phyloP scores from a whole-genome alignment of 306 rosid species.

The Cicer cuneatum region DNA sequence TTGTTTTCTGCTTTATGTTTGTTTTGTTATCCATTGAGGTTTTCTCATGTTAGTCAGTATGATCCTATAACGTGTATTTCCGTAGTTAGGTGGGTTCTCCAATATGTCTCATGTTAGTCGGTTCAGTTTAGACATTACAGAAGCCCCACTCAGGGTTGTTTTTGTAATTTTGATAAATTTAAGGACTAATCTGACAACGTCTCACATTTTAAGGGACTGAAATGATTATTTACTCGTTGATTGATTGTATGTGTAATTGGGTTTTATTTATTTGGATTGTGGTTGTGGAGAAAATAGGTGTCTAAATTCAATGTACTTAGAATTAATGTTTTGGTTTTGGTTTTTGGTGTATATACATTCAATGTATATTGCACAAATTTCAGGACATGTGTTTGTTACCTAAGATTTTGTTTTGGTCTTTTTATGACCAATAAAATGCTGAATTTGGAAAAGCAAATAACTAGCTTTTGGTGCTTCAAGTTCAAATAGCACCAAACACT shows the following conservation, averaged over 20 bases:
- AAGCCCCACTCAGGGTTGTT: neutral
- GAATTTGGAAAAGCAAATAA: constrained; percentile 36
- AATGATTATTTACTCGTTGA: too few species aligned
- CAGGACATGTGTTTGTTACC: constrained; percentile 5
- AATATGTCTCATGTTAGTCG: too few species aligned
- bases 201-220: too few species aligned
- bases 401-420: constrained; percentile 36
- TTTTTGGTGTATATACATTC: constrained; percentile 41
- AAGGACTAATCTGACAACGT: too few species aligned
- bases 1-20: neutral
- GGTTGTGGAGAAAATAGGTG: constrained; percentile 35
- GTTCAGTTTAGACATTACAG: too few species aligned
- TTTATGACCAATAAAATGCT: constrained; percentile 14
- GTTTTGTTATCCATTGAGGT: neutral
- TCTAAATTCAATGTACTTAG: constrained; percentile 52
- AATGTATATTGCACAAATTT: constrained; percentile 34
- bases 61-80: too few species aligned
- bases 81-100: too few species aligned
- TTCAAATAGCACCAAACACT: constrained; percentile 31
- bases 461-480: constrained; percentile 19
- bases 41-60: too few species aligned
- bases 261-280: constrained; percentile 20
- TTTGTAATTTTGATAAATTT: neutral
- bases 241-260: neutral
- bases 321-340: constrained; percentile 35